These are phyloP conservation scores for Trichoderma arundinaceum DNA, from an alignment of 2,329 filamentous ascomycete genomes.

Conservation along the genomic window DNA sequence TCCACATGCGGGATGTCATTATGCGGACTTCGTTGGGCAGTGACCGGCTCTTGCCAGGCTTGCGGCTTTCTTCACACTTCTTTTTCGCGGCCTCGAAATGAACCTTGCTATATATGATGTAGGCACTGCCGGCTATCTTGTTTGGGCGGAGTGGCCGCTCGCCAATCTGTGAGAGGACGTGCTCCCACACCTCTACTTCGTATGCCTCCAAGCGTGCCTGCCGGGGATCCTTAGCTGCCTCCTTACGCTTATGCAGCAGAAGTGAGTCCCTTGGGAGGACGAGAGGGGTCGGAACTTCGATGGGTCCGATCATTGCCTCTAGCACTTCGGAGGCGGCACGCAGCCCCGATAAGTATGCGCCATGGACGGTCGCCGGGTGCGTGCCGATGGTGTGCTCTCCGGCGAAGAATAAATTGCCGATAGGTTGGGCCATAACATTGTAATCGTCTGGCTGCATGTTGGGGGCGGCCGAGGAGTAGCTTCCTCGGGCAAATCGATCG, in stretches of 20 bases:
- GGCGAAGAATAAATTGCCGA: constrained; percentile 92
- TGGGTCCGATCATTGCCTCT: constrained; percentile 78
- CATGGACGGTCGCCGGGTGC: constrained; percentile 95
- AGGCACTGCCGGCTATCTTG: constrained; percentile 81
- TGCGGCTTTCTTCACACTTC: constrained; percentile 68
- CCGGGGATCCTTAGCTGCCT: constrained; percentile 54
- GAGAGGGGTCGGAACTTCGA: constrained; percentile 76
- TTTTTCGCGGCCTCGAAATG: constrained; percentile 68
- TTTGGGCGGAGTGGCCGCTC: constrained; percentile 73
- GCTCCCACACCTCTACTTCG: constrained; percentile 59
- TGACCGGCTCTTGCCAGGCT: constrained; percentile 65
- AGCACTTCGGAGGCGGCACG: constrained; percentile 87
- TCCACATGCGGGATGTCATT: constrained; percentile 91
- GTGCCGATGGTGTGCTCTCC: constrained; percentile 96
- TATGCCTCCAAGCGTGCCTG: constrained; percentile 62
- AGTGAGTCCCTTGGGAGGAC: constrained; percentile 67
- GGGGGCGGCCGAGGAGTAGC: constrained; percentile 91
- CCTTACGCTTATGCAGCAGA: constrained; percentile 62
- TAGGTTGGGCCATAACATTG: constrained; percentile 81
- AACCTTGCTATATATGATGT: constrained; percentile 85
- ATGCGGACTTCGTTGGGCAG: constrained; percentile 82
- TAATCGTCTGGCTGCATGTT: constrained; percentile 86
- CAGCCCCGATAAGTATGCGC: constrained; percentile 91
- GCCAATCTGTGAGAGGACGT: constrained; percentile 67
- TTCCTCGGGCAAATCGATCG: constrained; percentile 89